phyloP scores from a whole-genome alignment of 495 filamentous ascomycete genomes.

The Astrothelium macrocarpum region DNA sequence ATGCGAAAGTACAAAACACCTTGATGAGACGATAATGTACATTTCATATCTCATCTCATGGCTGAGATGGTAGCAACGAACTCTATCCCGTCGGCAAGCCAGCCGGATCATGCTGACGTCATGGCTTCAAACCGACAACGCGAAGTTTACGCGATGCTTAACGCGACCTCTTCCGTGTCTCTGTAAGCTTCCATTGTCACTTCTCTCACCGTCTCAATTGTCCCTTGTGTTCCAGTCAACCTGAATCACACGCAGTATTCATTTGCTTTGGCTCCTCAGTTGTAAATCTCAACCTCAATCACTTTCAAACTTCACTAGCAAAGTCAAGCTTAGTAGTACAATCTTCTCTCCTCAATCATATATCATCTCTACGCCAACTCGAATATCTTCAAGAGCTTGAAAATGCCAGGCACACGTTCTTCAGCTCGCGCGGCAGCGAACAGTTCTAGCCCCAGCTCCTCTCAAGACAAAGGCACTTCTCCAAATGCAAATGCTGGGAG shows the following conservation, averaged over 20 bases:
- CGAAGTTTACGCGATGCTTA: background rate
- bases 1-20: background rate
- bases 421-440: constrained; percentile 18
- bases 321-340: no score
- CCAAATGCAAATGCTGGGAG: constrained; percentile 18
- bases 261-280: no score
- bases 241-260: no score
- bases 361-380: background rate
- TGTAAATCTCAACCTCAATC: no score
- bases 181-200: background rate
- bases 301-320: no score
- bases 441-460: constrained; percentile 17
- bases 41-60: background rate
- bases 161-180: background rate
- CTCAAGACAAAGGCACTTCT: constrained; percentile 4
- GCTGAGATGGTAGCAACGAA: background rate
- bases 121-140: background rate
- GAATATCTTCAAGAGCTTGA: background rate
- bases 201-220: background rate
- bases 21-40: background rate
- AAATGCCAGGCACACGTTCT: constrained; percentile 25
- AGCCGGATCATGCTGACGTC: constrained; percentile 1
- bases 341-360: background rate
- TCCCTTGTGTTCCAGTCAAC: background rate
- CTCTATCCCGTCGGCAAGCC: background rate